Conservation (phyloP, 1,139 yeast genomes). For the Suhomyces coccinellae region DNA sequence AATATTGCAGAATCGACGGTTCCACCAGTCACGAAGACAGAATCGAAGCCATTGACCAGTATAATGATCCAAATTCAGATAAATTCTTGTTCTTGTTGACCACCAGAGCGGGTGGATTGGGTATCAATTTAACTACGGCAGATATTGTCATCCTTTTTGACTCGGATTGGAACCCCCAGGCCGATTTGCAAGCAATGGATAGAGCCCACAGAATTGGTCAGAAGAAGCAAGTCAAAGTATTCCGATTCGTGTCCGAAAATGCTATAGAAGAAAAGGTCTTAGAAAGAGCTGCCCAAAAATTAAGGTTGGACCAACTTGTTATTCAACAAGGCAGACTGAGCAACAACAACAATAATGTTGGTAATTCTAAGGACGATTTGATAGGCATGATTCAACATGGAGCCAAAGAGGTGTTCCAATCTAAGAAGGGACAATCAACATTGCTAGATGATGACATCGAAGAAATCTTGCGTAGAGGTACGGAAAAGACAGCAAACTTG, state of each 20-base stretch:
- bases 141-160: constrained; percentile 74
- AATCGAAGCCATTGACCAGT: constrained; percentile 73
- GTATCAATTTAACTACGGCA: constrained; percentile 75
- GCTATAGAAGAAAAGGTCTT: constrained; percentile 80
- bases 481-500: constrained; percentile 70
- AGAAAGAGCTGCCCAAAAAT: constrained; percentile 77
- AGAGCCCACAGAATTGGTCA: constrained; percentile 88
- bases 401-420: constrained; percentile 80
- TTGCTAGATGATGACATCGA: constrained; percentile 77
- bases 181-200: constrained; percentile 86
- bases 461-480: constrained; percentile 71
- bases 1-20: constrained; percentile 79
- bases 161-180: constrained; percentile 88
- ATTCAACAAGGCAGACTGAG: constrained; percentile 87
- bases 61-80: constrained; percentile 65
- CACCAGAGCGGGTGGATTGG: constrained; percentile 84
- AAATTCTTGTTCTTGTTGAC: constrained; percentile 73
- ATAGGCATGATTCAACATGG: constrained; percentile 97
- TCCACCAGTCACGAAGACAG: constrained; percentile 78
- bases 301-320: constrained; percentile 84
- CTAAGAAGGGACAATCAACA: constrained; percentile 29
- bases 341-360: constrained; percentile 42
- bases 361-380: constrained; percentile 79
- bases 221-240: constrained; percentile 77
- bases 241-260: constrained; percentile 72